Evolutionary conservation across 495 filamentous ascomycete species (phyloP).

Genomic region (Letharia lupina): DNA sequence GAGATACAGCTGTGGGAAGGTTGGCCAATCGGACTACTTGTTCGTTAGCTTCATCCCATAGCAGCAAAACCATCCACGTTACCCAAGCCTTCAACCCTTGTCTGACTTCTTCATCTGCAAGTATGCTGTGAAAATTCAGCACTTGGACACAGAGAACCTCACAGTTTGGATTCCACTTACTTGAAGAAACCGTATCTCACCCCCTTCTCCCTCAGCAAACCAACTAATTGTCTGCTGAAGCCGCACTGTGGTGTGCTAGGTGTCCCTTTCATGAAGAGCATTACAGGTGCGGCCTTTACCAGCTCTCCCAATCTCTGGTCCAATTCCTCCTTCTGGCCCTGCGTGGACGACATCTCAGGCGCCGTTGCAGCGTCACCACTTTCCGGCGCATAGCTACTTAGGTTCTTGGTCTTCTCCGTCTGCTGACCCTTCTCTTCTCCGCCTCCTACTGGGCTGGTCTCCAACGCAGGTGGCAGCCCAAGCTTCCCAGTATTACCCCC

Average conservation of each 20-base stretch:
- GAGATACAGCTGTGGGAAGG: conserved; percentile 86
- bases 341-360: conserved; percentile 42
- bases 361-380: conserved; percentile 39
- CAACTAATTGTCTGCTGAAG: conserved; percentile 84
- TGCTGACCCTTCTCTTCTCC: conserved; percentile 26
- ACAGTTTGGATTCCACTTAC: conserved; percentile 38
- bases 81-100: conserved; percentile 92
- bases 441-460: conserved; percentile 39
- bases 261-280: conserved; percentile 88
- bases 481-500: conserved; percentile 30
- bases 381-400: conserved; percentile 39
- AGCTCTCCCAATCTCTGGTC: conserved; percentile 66
- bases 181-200: conserved; percentile 99
- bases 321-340: conserved; percentile 67
- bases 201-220: conserved; percentile 71
- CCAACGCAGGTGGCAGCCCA: conserved; percentile 46
- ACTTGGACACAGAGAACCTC: background rate
- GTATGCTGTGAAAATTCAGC: conserved; percentile 15
- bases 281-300: conserved; percentile 90
- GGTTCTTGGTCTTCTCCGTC: conserved; percentile 31
- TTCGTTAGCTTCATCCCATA: background rate
- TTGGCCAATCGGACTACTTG: conserved; percentile 68
- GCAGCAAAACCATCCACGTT: background rate
- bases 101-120: conserved; percentile 94
- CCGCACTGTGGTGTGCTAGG: conserved; percentile 88